A percentile compares a stretch with the other conserved stretches of the same genome.
phyloP scores from a whole-genome alignment of 441 rosid genomes.

The Populus hybrid region DNA sequence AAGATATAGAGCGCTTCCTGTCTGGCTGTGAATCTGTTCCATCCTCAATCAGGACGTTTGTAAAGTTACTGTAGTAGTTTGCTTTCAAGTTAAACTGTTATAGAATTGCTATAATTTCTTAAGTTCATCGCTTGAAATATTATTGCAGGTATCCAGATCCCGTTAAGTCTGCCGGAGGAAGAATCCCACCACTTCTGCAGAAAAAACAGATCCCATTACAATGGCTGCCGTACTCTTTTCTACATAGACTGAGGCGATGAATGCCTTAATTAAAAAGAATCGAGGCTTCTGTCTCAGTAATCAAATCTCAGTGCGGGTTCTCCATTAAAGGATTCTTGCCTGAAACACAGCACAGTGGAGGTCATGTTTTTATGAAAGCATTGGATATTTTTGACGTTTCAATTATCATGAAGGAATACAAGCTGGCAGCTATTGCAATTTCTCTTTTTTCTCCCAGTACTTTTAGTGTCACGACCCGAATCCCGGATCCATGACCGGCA shows the following conservation, averaged over 20 bases:
- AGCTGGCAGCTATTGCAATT: no score
- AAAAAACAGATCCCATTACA: slow-evolving; percentile 17
- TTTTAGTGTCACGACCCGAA: no score
- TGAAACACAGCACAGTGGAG: background rate
- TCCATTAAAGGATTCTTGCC: slow-evolving; percentile 39
- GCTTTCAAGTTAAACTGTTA: slow-evolving; percentile 5
- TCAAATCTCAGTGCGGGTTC: slow-evolving; percentile 64
- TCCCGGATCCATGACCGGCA: no score
- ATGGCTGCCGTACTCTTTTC: slow-evolving; percentile 51
- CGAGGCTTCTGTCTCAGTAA: slow-evolving; percentile 58
- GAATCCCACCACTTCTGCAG: background rate
- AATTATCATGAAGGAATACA: background rate
- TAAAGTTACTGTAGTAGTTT: slow-evolving; percentile 35
- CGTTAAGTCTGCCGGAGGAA: background rate
- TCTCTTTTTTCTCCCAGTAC: background rate
- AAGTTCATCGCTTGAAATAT: slow-evolving; percentile 9
- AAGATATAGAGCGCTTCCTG: slow-evolving; percentile 75
- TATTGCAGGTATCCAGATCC: slow-evolving; percentile 1
- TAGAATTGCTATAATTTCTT: background rate
- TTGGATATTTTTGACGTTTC: background rate
- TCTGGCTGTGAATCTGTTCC: slow-evolving; percentile 62
- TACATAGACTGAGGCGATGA: slow-evolving; percentile 60
- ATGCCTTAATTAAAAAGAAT: slow-evolving; percentile 62
- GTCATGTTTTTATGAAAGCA: background rate
- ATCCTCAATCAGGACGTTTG: slow-evolving; percentile 39